These are phyloP conservation scores for Colletotrichum lini DNA, from an alignment of 2,329 filamentous ascomycete genomes.

Conservation along the genomic window DNA sequence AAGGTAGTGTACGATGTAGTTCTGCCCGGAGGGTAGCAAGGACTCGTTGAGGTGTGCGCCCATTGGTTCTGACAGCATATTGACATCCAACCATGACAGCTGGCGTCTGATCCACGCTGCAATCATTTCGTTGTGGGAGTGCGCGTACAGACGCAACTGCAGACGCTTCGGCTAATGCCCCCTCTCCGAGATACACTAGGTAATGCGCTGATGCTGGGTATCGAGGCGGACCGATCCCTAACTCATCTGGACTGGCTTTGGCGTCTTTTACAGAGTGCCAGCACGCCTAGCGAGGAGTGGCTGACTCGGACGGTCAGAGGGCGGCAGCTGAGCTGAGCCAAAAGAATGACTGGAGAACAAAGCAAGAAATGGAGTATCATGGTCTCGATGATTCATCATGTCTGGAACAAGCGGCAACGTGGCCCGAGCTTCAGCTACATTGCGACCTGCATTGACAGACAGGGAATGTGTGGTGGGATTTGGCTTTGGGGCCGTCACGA, in stretches of 20 bases:
- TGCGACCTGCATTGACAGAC: slow-evolving; percentile 34
- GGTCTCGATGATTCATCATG: slow-evolving; percentile 41
- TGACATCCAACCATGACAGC: not conserved
- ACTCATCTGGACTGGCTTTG: not conserved
- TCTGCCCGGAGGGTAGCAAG: not conserved
- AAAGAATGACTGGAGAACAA: slow-evolving; percentile 22
- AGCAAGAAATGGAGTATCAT: slow-evolving; percentile 7
- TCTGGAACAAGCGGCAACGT: not conserved
- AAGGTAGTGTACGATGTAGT: not conserved
- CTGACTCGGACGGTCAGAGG: slow-evolving; percentile 7
- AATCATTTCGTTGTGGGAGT: not conserved
- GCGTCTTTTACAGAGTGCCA: not conserved
- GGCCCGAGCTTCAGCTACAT: slow-evolving; percentile 22
- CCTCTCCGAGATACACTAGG: no score
- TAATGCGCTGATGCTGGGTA: not conserved
- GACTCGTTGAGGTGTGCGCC: not conserved
- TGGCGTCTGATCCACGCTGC: not conserved
- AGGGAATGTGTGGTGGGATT: slow-evolving; percentile 15
- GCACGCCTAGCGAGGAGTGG: not conserved
- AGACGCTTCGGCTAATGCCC: not conserved
- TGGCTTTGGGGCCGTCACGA: slow-evolving; percentile 17
- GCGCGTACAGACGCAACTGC: not conserved
- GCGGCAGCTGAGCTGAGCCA: slow-evolving; percentile 3
- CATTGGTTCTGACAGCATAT: not conserved
- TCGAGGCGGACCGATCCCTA: not conserved